Conservation (phyloP, 2,329 filamentous ascomycete genomes). For the Pyricularia grisea region DNA sequence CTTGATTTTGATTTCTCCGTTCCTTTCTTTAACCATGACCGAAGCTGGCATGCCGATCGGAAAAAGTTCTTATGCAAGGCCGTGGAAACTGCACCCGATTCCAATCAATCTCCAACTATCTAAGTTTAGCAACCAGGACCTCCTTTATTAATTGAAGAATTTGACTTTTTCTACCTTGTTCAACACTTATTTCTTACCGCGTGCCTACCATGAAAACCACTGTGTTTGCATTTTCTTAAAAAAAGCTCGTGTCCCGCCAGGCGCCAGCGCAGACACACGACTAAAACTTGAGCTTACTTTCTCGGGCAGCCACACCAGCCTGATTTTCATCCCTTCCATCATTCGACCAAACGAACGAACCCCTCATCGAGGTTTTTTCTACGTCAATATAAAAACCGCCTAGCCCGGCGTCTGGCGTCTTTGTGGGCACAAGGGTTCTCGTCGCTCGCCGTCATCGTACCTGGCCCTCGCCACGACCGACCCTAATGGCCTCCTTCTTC, state of each 20-base stretch:
- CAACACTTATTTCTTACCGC: neutral
- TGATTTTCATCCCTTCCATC: neutral
- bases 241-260: neutral
- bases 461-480: neutral
- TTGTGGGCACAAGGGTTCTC: neutral
- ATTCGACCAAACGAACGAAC: neutral
- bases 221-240: neutral
- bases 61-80: neutral
- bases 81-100: neutral
- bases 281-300: neutral
- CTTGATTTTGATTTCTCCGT: neutral
- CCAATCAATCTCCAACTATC: neutral
- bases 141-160: neutral
- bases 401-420: neutral
- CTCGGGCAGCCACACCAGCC: neutral
- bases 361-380: neutral
- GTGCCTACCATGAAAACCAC: neutral
- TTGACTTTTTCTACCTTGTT: neutral
- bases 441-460: neutral
- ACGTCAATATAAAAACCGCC: neutral
- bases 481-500: conserved; percentile 7
- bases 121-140: neutral
- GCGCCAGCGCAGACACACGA: neutral
- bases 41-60: neutral
- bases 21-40: neutral